A percentile compares a stretch with the other conserved stretches of the same genome.
Conservation (phyloP, 768 basidiomycete species). For the Lactarius trivialis region DNA sequence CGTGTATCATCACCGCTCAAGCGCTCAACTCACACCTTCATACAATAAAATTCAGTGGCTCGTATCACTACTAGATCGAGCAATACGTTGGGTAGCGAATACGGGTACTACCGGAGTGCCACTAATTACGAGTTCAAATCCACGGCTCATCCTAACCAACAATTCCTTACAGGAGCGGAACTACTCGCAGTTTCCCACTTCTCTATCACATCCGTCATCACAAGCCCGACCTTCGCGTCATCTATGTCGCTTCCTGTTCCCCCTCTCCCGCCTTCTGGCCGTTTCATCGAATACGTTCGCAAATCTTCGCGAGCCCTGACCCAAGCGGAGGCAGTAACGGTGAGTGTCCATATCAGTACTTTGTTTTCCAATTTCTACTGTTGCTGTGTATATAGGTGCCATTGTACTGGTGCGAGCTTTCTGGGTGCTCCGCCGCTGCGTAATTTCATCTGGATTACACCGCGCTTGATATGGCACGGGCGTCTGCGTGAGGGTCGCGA, state of each 20-base stretch:
- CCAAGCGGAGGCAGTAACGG: conserved; percentile 43
- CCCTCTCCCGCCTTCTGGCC: conserved; percentile 40
- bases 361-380: neutral
- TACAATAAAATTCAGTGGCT: neutral
- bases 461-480: neutral
- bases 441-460: neutral
- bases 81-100: neutral
- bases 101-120: neutral
- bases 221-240: neutral
- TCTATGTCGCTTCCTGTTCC: conserved; percentile 11
- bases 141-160: neutral
- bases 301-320: conserved; percentile 46
- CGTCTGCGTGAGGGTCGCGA: neutral
- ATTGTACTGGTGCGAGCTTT: neutral
- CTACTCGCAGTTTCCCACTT: neutral
- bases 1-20: neutral
- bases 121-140: neutral
- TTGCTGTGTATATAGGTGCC: neutral
- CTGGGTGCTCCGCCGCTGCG: neutral
- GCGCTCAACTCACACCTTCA: neutral
- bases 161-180: neutral
- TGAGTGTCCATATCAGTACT: conserved; percentile 31
- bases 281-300: conserved; percentile 47
- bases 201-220: neutral
- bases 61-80: neutral